phyloP scores from a whole-genome alignment of 2,329 filamentous ascomycete genomes.

The Hirsutella thompsonii region DNA sequence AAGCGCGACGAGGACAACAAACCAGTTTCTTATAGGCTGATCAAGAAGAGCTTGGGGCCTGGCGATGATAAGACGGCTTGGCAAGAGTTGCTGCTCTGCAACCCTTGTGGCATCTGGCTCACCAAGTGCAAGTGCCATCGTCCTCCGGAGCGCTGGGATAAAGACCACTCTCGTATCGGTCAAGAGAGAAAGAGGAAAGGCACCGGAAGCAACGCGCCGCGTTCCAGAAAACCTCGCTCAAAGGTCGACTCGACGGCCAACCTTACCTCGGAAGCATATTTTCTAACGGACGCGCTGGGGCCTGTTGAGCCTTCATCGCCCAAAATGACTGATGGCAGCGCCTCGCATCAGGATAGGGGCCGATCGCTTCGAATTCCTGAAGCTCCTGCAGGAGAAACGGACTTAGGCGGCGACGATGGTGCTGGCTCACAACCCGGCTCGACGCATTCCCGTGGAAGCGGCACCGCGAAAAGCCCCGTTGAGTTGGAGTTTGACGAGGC shows the following conservation, averaged over 20 bases:
- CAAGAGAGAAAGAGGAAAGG: slow-evolving; percentile 38
- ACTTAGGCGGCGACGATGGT: slow-evolving; percentile 4
- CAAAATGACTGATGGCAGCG: slow-evolving; percentile 9
- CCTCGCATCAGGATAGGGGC: slow-evolving; percentile 7
- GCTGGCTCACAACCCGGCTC: slow-evolving; percentile 23
- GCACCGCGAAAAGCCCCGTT: slow-evolving; percentile 45
- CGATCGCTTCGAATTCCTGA: neutral
- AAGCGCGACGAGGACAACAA: slow-evolving; percentile 49
- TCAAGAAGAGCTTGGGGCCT: slow-evolving; percentile 58
- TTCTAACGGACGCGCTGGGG: slow-evolving; percentile 39
- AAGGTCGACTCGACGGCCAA: slow-evolving; percentile 33
- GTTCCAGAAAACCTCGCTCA: slow-evolving; percentile 33
- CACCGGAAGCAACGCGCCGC: slow-evolving; percentile 24
- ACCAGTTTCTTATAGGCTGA: slow-evolving; percentile 55
- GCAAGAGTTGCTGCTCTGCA: slow-evolving; percentile 69
- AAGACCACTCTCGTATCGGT: slow-evolving; percentile 37
- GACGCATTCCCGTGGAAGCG: slow-evolving; percentile 41
- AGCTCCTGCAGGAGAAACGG: neutral
- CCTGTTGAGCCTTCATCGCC: slow-evolving; percentile 27
- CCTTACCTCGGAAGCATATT: slow-evolving; percentile 39
- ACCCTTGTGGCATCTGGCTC: slow-evolving; percentile 93
- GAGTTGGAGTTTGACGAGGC: slow-evolving; percentile 33
- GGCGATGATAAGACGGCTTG: slow-evolving; percentile 55
- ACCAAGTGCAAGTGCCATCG: slow-evolving; percentile 77
- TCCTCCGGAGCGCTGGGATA: slow-evolving; percentile 73